A percentile compares a stretch with the other conserved stretches of the same genome.
These are phyloP conservation scores for Geranomyces michiganensis DNA, from an alignment of 192 early-diverging fungal species.

Conservation along the genomic window DNA sequence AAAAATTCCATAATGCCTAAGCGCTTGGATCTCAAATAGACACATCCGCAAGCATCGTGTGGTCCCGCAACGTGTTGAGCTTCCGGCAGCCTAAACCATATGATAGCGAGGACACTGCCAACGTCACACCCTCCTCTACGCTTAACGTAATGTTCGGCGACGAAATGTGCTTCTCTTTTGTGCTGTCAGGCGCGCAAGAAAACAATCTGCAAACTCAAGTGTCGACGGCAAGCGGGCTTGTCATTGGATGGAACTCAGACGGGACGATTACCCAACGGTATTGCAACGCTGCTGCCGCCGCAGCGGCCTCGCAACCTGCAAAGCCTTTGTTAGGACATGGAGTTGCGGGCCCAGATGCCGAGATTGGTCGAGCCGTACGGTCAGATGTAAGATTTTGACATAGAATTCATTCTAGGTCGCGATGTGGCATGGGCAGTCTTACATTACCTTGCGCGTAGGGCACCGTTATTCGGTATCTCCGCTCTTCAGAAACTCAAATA, in stretches of 20 bases:
- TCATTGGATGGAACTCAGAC: not conserved
- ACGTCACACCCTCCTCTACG: not conserved
- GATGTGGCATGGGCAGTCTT: not conserved
- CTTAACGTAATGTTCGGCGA: not conserved
- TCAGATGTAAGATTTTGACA: conserved; percentile 28
- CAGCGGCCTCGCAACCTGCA: not conserved
- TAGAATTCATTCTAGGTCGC: not conserved
- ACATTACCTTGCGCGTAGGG: conserved; percentile 25
- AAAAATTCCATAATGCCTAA: not conserved
- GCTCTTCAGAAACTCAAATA: conserved; percentile 16
- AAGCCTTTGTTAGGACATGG: not conserved
- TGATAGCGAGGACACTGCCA: not conserved
- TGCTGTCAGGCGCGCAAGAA: not conserved
- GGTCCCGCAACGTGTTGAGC: conserved; percentile 2
- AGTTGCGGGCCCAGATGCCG: not conserved
- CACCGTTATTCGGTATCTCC: conserved; percentile 38
- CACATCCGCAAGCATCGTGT: conserved; percentile 16
- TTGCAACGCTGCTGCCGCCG: not conserved
- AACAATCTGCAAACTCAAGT: not conserved
- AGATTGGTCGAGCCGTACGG: conserved; percentile 26
- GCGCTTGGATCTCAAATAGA: conserved; percentile 9
- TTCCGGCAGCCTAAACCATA: not conserved
- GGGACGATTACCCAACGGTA: not conserved
- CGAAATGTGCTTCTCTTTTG: conserved; percentile 7
- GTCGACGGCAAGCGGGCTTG: conserved; percentile 4